A percentile compares a stretch with the other conserved stretches of the same genome.
phyloP scores from a whole-genome alignment of 768 basidiomycete genomes.

The Gymnopilus junonius region DNA sequence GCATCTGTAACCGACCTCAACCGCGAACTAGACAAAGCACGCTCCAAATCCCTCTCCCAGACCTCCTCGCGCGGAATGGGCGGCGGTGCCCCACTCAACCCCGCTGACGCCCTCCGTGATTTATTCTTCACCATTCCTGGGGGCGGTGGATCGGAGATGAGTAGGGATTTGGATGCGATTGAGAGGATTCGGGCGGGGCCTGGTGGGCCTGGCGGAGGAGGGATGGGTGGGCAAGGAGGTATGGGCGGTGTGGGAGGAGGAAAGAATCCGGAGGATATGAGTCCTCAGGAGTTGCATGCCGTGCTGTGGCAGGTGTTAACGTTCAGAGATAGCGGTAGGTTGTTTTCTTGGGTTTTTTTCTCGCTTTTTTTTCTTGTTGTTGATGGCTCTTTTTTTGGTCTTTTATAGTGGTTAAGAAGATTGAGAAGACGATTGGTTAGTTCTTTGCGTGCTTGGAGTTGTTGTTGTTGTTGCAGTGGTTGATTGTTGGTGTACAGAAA shows the following conservation, averaged over 20 bases:
- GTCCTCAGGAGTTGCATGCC: constrained; percentile 83
- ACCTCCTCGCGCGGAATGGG: constrained; percentile 38
- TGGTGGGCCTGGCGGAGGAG: constrained; percentile 49
- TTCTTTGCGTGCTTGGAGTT: not conserved
- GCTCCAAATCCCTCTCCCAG: constrained; percentile 46
- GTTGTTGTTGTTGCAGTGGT: not conserved
- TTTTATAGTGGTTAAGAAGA: constrained; percentile 69
- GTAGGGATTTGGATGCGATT: constrained; percentile 74
- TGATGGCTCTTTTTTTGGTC: not conserved
- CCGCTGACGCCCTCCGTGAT: constrained; percentile 57
- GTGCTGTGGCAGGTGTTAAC: constrained; percentile 85
- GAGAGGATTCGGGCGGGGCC: constrained; percentile 68
- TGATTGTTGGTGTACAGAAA: constrained; percentile 48
- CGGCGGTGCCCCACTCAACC: constrained; percentile 24
- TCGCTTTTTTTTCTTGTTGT: not conserved
- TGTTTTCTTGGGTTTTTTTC: not conserved
- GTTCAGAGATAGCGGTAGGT: constrained; percentile 80
- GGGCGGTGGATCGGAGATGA: constrained; percentile 60
- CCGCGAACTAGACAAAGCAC: constrained; percentile 73
- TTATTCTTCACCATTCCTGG: constrained; percentile 69
- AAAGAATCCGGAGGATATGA: constrained; percentile 82
- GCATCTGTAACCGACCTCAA: constrained; percentile 90
- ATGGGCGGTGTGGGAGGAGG: no score
- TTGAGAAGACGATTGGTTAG: constrained; percentile 73
- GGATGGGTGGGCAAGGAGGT: no score